phyloP scores from a whole-genome alignment of 352 stramenopile genomes.

The Globisporangium sylvaticum region DNA sequence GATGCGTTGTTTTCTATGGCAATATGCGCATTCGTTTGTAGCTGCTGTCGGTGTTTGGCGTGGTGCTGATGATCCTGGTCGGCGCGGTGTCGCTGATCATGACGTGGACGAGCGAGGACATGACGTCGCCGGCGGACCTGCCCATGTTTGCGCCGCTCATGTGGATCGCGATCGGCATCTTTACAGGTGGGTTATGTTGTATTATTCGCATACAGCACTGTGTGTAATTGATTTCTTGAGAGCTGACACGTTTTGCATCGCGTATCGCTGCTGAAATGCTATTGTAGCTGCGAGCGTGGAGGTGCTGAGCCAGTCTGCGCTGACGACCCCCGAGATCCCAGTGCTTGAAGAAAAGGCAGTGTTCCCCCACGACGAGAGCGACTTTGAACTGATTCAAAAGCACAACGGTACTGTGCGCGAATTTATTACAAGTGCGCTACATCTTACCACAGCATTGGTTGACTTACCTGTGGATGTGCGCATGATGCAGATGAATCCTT shows the following conservation, averaged over 20 bases:
- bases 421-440: background rate
- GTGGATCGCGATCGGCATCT: slow-evolving; percentile 77
- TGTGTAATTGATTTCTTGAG: background rate
- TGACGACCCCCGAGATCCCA: slow-evolving; percentile 23
- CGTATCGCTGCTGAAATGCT: background rate
- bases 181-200: slow-evolving; percentile 36
- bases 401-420: slow-evolving; percentile 25
- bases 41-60: slow-evolving; percentile 64
- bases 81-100: slow-evolving; percentile 52
- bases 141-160: slow-evolving; percentile 79
- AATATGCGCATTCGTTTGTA: slow-evolving; percentile 14
- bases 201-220: background rate
- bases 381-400: slow-evolving; percentile 55
- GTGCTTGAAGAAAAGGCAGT: slow-evolving; percentile 53
- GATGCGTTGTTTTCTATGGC: background rate
- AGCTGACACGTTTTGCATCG: background rate
- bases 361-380: slow-evolving; percentile 46
- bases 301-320: slow-evolving; percentile 28
- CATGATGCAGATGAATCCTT: slow-evolving; percentile 5
- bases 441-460: background rate
- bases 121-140: slow-evolving; percentile 37
- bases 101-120: slow-evolving; percentile 50
- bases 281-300: slow-evolving; percentile 44
- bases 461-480: background rate
- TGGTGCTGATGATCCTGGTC: slow-evolving; percentile 70